Conservation (phyloP, 495 filamentous ascomycete genomes). For the Collariella sp. region DNA sequence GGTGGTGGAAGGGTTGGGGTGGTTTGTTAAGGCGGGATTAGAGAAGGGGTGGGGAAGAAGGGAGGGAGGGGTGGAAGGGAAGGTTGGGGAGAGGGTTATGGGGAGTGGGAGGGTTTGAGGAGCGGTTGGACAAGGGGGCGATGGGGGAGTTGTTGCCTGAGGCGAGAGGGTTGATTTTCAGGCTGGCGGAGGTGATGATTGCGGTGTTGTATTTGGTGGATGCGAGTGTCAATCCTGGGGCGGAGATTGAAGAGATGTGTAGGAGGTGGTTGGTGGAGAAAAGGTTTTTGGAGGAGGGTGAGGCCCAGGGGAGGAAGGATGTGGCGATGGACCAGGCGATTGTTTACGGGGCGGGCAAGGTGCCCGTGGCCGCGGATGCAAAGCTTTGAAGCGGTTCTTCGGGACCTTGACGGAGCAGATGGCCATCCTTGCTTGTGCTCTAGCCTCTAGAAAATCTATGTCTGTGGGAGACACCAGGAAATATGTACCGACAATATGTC, state of each 20-base stretch:
- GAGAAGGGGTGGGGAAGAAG: neutral
- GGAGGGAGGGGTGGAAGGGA: neutral
- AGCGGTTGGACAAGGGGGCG: conserved; percentile 8
- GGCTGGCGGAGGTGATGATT: conserved; percentile 30
- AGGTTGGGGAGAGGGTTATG: neutral
- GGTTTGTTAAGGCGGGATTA: conserved; percentile 22
- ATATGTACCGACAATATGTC: neutral
- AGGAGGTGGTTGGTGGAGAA: conserved; percentile 23
- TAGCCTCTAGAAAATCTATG: conserved; percentile 6
- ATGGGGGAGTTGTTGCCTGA: conserved; percentile 25
- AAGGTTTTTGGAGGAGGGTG: conserved; percentile 13
- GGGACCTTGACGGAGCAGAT: neutral
- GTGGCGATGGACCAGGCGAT: conserved; percentile 20
- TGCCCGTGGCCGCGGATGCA: neutral
- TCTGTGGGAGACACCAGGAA: neutral
- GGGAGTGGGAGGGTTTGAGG: conserved; percentile 21
- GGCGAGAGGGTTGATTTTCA: conserved; percentile 26
- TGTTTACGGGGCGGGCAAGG: conserved; percentile 15
- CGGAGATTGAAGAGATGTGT: conserved; percentile 24
- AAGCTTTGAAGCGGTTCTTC: conserved; percentile 3
- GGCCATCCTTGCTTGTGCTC: conserved; percentile 3
- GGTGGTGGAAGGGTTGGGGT: conserved; percentile 34
- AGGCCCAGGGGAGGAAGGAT: neutral
- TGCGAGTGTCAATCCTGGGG: conserved; percentile 14
- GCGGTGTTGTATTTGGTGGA: conserved; percentile 29